phyloP scores from a whole-genome alignment of 1,139 yeast genomes.

The Yamadazyma trypodendri region DNA sequence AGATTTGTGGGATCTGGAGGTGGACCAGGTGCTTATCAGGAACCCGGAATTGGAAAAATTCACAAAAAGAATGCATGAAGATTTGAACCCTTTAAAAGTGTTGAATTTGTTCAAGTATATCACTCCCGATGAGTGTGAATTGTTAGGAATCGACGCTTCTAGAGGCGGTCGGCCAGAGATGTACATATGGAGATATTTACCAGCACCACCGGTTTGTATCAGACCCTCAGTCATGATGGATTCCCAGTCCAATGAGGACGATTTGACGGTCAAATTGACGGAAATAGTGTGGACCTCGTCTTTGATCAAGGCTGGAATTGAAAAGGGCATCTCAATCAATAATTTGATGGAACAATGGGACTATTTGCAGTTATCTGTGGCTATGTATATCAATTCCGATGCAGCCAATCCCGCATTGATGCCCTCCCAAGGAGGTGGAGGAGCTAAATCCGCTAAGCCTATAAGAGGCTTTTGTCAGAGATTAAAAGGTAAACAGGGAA shows the following conservation, averaged over 20 bases:
- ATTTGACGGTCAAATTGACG: constrained; percentile 89
- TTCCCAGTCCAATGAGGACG: constrained; percentile 95
- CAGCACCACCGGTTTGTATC: constrained; percentile 98
- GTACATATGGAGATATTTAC: constrained; percentile 94
- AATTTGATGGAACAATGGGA: constrained; percentile 99
- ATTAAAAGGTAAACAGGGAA: constrained; percentile 96
- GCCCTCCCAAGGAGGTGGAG: constrained; percentile 56
- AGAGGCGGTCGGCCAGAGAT: constrained; percentile 93
- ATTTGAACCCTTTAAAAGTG: constrained; percentile 89
- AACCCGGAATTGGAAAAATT: constrained; percentile 90
- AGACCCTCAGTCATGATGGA: constrained; percentile 96
- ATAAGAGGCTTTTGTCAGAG: constrained; percentile 97
- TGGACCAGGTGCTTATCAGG: constrained; percentile 64
- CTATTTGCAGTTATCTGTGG: constrained; percentile 88
- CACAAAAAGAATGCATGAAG: constrained; percentile 86
- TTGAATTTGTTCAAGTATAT: constrained; percentile 84
- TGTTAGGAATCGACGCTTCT: constrained; percentile 85
- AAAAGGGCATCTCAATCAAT: constrained; percentile 88
- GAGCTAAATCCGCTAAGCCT: constrained; percentile 66
- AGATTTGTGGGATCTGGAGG: constrained; percentile 80
- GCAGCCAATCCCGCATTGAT: constrained; percentile 80
- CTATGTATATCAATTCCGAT: constrained; percentile 96
- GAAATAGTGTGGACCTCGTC: constrained; percentile 97
- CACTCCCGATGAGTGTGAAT: constrained; percentile 83
- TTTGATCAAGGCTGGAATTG: constrained; percentile 88